Conservation (phyloP, 108 stramenopile genomes). For the Stephanodiscus triporus region DNA sequence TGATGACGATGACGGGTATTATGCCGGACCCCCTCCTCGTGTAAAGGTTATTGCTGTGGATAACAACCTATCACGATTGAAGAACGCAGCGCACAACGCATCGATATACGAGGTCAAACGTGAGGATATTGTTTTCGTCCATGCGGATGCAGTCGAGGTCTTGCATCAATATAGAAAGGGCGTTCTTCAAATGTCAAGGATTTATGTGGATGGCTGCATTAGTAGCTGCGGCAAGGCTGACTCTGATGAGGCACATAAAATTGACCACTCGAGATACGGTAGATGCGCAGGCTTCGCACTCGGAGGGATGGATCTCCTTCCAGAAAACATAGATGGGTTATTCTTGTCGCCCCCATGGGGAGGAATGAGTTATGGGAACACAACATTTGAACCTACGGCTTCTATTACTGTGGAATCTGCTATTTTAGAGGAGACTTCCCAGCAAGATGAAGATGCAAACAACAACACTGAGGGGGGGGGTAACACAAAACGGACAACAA, state of each 20-base stretch:
- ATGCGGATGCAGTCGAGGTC: slow-evolving; percentile 63
- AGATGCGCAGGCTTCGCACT: slow-evolving; percentile 42
- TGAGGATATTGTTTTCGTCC: slow-evolving; percentile 67
- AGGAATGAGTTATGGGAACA: slow-evolving; percentile 67
- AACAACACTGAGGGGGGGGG: not conserved
- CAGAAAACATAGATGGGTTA: slow-evolving; percentile 59
- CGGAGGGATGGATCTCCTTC: slow-evolving; percentile 65
- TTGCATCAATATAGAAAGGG: slow-evolving; percentile 49
- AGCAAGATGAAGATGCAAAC: not conserved
- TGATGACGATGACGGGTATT: not conserved
- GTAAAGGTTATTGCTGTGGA: slow-evolving; percentile 66
- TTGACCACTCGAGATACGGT: not conserved
- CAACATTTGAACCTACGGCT: slow-evolving; percentile 33
- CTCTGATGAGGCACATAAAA: not conserved
- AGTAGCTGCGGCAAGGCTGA: not conserved
- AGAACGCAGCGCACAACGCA: slow-evolving; percentile 78
- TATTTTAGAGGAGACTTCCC: slow-evolving; percentile 1
- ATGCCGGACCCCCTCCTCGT: slow-evolving; percentile 31
- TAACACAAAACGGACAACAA: slow-evolving; percentile 4
- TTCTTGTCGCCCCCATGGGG: slow-evolving; percentile 90
- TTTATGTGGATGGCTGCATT: not conserved
- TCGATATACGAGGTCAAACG: slow-evolving; percentile 58
- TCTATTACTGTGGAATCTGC: slow-evolving; percentile 36
- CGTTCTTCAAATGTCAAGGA: not conserved
- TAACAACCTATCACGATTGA: slow-evolving; percentile 57